Conservation (phyloP, 371 early-diverging fungal species). For the Mucor sp. region DNA sequence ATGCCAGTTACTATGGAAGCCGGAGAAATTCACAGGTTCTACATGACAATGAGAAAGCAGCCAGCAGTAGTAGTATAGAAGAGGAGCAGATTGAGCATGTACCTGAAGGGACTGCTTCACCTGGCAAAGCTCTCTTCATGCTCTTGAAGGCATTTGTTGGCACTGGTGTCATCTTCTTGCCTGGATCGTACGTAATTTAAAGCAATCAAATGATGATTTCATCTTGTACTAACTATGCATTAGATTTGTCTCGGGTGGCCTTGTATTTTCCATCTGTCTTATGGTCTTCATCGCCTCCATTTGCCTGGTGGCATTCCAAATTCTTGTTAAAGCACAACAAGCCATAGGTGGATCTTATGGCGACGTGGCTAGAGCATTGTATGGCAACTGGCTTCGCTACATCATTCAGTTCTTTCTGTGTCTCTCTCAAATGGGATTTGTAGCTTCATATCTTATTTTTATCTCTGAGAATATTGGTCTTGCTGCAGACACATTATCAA, state of each 20-base stretch:
- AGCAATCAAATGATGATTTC: background rate
- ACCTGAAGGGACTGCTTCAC: slow-evolving; percentile 53
- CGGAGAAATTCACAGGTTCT: slow-evolving; percentile 1
- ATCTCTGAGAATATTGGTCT: slow-evolving; percentile 80
- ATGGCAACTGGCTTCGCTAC: slow-evolving; percentile 66
- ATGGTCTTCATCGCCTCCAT: slow-evolving; percentile 36
- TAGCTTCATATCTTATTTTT: slow-evolving; percentile 83
- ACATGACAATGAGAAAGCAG: slow-evolving; percentile 5
- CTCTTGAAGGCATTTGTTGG: slow-evolving; percentile 78
- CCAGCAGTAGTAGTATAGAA: background rate
- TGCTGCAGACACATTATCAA: slow-evolving; percentile 59
- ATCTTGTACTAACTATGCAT: background rate
- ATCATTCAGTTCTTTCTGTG: slow-evolving; percentile 70
- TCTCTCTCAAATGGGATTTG: slow-evolving; percentile 80
- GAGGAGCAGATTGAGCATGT: slow-evolving; percentile 31
- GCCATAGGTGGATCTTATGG: slow-evolving; percentile 74
- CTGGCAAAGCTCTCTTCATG: slow-evolving; percentile 70
- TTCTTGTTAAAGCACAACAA: slow-evolving; percentile 36
- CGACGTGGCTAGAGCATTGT: slow-evolving; percentile 72
- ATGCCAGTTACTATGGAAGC: background rate
- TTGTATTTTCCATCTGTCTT: slow-evolving; percentile 37
- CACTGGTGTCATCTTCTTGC: slow-evolving; percentile 68
- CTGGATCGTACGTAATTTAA: slow-evolving; percentile 56
- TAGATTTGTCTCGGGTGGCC: slow-evolving; percentile 51
- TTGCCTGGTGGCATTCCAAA: slow-evolving; percentile 37